Conservation (phyloP, 176 grass and related monocot genomes). For the Carex littledalei region DNA sequence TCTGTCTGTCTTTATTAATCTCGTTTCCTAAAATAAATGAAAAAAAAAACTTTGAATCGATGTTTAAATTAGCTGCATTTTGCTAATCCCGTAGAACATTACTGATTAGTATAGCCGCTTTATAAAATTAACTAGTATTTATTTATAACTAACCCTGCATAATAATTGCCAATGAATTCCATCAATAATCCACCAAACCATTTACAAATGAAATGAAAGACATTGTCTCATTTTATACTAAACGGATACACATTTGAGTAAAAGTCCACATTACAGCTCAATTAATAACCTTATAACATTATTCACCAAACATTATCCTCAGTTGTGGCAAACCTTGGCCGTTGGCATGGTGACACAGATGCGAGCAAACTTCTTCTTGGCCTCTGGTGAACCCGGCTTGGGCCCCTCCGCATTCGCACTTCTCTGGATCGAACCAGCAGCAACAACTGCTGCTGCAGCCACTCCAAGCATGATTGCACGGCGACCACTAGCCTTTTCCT, state of each 20-base stretch:
- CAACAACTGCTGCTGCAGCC: constrained; percentile 31
- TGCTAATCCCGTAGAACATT: too few relatives aligned
- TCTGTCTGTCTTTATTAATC: too few relatives aligned
- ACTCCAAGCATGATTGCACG: constrained; percentile 41
- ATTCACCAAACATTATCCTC: background rate
- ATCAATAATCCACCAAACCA: background rate
- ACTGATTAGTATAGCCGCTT: too few relatives aligned
- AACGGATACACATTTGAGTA: constrained; percentile 5
- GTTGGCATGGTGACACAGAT: constrained; percentile 91
- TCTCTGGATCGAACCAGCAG: constrained; percentile 34
- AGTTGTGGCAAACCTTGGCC: constrained; percentile 60
- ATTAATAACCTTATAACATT: background rate
- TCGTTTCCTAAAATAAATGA: too few relatives aligned
- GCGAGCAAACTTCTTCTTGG: constrained; percentile 63
- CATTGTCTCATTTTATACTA: constrained; percentile 11
- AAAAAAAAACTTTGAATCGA: too few relatives aligned
- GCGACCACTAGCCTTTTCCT: constrained; percentile 15
- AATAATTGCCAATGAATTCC: background rate
- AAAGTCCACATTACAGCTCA: background rate
- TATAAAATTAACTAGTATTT: too few relatives aligned
- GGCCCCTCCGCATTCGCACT: constrained; percentile 31
- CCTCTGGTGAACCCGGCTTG: constrained; percentile 47
- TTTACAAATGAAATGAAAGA: constrained; percentile 5
- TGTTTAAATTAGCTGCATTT: too few relatives aligned
- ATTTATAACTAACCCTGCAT: too few relatives aligned